phyloP scores from a whole-genome alignment of 805 yeast genomes.

The Metschnikowia amazonensis region DNA sequence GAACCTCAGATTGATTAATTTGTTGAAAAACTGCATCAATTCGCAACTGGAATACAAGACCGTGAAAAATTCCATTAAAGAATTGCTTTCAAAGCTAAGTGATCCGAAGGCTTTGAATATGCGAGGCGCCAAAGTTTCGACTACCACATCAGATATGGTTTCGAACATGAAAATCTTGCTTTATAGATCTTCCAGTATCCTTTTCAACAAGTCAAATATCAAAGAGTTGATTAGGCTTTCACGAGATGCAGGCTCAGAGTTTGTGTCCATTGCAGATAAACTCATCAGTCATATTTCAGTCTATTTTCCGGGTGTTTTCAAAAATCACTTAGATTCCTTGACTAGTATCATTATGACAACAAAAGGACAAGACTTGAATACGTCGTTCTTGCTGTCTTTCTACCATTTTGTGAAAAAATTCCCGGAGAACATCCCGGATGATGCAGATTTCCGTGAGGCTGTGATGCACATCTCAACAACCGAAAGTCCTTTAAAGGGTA shows the following conservation, averaged over 20 bases:
- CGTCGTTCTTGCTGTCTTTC: conserved; percentile 46
- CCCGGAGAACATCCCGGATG: conserved; percentile 46
- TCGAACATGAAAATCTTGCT: conserved; percentile 54
- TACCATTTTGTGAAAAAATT: conserved; percentile 54
- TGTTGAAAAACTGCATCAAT: conserved; percentile 52
- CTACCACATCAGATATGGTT: conserved; percentile 48
- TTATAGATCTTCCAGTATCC: conserved; percentile 56
- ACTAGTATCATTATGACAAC: conserved; percentile 32
- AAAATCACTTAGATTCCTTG: conserved; percentile 53
- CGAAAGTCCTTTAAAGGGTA: conserved; percentile 62
- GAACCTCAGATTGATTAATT: conserved; percentile 55
- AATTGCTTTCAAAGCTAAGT: conserved; percentile 51
- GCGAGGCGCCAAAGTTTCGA: conserved; percentile 21
- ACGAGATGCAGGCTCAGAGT: conserved; percentile 29
- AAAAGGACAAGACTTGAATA: conserved; percentile 10
- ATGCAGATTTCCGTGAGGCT: conserved; percentile 40
- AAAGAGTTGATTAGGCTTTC: conserved; percentile 47
- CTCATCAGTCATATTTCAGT: conserved; percentile 57
- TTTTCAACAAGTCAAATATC: conserved; percentile 65
- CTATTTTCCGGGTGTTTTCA: conserved; percentile 60
- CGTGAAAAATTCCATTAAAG: conserved; percentile 59
- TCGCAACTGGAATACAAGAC: conserved; percentile 58
- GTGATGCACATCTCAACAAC: conserved; percentile 44
- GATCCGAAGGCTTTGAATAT: conserved; percentile 48
- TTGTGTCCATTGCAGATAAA: conserved; percentile 43